phyloP scores from a whole-genome alignment of 1,284 basidiomycete genomes.

The Meripilus lineatus region DNA sequence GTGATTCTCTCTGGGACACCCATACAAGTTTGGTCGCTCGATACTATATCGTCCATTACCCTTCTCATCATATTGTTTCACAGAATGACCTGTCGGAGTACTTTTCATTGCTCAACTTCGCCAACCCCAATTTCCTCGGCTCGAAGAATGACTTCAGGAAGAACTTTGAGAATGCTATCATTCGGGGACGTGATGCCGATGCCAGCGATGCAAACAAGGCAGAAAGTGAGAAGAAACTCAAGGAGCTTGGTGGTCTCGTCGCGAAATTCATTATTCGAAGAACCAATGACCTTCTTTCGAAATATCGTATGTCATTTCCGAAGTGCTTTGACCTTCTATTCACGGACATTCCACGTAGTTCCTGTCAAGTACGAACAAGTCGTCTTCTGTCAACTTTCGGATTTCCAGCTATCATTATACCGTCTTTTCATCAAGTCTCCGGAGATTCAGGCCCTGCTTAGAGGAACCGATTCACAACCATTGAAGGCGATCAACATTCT shows the following conservation, averaged over 20 bases:
- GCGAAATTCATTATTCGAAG: constrained; percentile 97
- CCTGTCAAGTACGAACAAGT: constrained; percentile 99
- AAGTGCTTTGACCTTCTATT: constrained; percentile 8
- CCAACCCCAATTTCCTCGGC: constrained; percentile 94
- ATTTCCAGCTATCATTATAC: constrained; percentile 89
- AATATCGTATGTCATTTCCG: constrained; percentile 71
- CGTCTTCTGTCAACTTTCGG: constrained; percentile 90
- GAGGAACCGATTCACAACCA: constrained; percentile 90
- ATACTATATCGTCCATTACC: not conserved
- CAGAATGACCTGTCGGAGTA: constrained; percentile 97
- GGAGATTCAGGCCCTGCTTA: constrained; percentile 88
- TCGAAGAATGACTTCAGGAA: constrained; percentile 92
- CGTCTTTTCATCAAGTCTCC: constrained; percentile 92
- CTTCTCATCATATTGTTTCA: not conserved
- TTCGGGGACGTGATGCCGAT: constrained; percentile 89
- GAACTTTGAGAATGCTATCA: constrained; percentile 94
- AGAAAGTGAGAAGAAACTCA: constrained; percentile 86
- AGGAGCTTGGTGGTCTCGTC: constrained; percentile 87
- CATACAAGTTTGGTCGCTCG: constrained; percentile 60
- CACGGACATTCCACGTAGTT: constrained; percentile 47
- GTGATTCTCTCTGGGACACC: constrained; percentile 97
- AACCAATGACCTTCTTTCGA: constrained; percentile 95
- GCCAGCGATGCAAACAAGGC: constrained; percentile 83
- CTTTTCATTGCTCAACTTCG: constrained; percentile 94
- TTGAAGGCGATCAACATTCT: constrained; percentile 96